These are phyloP conservation scores for Phytophthora cajani DNA, from an alignment of 352 stramenopile species.

Conservation along the genomic window DNA sequence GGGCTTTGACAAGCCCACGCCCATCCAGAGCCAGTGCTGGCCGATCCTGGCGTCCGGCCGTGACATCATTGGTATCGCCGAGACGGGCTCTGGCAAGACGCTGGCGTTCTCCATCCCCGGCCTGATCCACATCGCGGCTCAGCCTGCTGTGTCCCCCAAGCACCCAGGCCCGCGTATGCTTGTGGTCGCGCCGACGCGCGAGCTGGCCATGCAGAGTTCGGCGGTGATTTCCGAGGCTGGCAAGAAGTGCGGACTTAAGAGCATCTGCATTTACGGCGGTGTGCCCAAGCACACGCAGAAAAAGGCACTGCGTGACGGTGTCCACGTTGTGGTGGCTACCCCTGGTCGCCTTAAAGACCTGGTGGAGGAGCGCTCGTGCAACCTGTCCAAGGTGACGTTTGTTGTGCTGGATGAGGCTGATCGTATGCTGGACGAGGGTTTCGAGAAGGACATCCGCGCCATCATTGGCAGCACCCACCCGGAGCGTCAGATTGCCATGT, in stretches of 20 bases:
- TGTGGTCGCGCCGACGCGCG: constrained; percentile 93
- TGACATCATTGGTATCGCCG: constrained; percentile 93
- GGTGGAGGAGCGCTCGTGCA: constrained; percentile 84
- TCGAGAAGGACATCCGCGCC: constrained; percentile 94
- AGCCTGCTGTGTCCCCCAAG: constrained; percentile 63
- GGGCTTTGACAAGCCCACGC: constrained; percentile 93
- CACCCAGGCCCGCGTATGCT: constrained; percentile 89
- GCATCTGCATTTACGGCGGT: constrained; percentile 95
- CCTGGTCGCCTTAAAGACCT: constrained; percentile 95
- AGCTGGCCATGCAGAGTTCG: constrained; percentile 95
- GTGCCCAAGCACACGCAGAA: constrained; percentile 95
- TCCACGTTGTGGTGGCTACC: constrained; percentile 96
- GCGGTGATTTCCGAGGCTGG: constrained; percentile 93
- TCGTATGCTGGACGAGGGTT: constrained; percentile 94
- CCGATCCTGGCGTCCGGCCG: constrained; percentile 86
- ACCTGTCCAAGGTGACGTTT: constrained; percentile 90
- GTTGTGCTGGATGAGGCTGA: constrained; percentile 97
- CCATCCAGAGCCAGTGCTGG: constrained; percentile 99
- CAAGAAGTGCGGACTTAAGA: constrained; percentile 85
- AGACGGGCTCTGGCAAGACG: constrained; percentile 97
- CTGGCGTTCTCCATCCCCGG: constrained; percentile 96
- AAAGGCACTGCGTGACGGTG: constrained; percentile 84
- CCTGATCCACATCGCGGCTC: constrained; percentile 85
- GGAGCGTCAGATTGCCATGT: constrained; percentile 97
- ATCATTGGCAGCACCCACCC: constrained; percentile 85